A percentile compares a stretch with the other conserved stretches of the same genome.
phyloP scores from a whole-genome alignment of 495 filamentous ascomycete species.

The Aspergillus biplanus region DNA sequence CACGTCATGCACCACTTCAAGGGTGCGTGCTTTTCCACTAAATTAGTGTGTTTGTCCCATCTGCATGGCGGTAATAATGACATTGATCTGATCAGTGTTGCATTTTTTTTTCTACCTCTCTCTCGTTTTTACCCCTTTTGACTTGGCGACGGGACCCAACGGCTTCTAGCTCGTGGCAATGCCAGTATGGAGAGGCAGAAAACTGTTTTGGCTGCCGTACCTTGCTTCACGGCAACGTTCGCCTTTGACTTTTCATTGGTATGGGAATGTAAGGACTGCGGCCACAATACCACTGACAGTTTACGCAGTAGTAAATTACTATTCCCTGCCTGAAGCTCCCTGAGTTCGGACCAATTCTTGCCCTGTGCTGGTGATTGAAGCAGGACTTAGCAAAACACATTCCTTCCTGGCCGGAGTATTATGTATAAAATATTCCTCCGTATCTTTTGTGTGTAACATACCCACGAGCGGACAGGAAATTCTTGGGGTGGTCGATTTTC shows the following conservation, averaged over 20 bases:
- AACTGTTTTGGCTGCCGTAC: neutral
- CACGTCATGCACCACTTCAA: slow-evolving; percentile 27
- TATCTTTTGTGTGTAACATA: neutral
- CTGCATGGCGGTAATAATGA: slow-evolving; percentile 14
- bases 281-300: slow-evolving; percentile 4
- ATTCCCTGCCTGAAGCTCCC: no score
- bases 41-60: slow-evolving; percentile 12
- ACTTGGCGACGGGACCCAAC: slow-evolving; percentile 20
- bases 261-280: neutral
- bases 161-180: slow-evolving; percentile 24
- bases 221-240: neutral
- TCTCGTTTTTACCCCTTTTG: slow-evolving; percentile 16
- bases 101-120: neutral
- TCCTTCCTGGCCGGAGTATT: neutral
- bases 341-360: slow-evolving; percentile 8
- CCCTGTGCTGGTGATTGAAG: slow-evolving; percentile 10
- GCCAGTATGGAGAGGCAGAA: neutral
- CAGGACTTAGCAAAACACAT: no score
- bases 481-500: no score
- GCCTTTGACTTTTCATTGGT: neutral
- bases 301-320: neutral
- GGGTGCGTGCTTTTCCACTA: slow-evolving; percentile 29
- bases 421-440: neutral
- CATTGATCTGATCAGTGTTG: slow-evolving; percentile 11
- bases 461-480: neutral